Evolutionary conservation across 2,329 filamentous ascomycete genomes (phyloP), one percentile per base, ranked within the genome.

Genomic region (Trichoderma sp.): DNA sequence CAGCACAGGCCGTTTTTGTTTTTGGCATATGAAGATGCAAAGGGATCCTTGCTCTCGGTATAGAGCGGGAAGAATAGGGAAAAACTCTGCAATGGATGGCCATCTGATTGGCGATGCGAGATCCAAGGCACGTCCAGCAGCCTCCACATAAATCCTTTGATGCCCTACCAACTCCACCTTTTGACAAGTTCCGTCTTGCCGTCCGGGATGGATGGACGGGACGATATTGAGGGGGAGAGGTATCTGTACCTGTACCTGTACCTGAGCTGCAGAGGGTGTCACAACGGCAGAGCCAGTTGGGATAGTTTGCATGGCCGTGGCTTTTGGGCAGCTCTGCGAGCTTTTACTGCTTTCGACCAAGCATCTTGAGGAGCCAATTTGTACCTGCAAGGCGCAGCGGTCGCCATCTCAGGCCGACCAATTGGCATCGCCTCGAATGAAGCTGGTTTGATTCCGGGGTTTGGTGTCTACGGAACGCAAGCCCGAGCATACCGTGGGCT

Each of bases 21-120:
- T 64, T 43, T 56, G 49, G 43, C 49, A 55, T 28, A 21, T 55
- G 32, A 56, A 61, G 46, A 39, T 24, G 34, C 11, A 16, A 43
- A 43, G 39, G 39, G 39, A 43, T 43, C 39, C 24, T 39, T 49
- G 37, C 28, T 51, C 39, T n/a, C 21, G 32, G 46, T 49, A 49
- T 55, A n/a, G 30, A 63, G n/a, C 30, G 43, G 24, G 2, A 34
- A 32, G 16, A 43, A 49, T 6, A 64, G 13, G 34, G 32, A 69
- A 65, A 43, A 69, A 69, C 55, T 66, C 60, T 66, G 67, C 67
- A 69, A 24, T n/a, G 13, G 43, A 3, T 34, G 10, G 54, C 30
- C 32, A 49, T 54, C 49, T 69, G 67, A 69, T 69, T 69, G 67
- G 67, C 49, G 49, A 63, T 49, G 26, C 37, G 24, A 30, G 51